phyloP scores from a whole-genome alignment of 805 yeast species.

The Ogataea wickerhamii region DNA sequence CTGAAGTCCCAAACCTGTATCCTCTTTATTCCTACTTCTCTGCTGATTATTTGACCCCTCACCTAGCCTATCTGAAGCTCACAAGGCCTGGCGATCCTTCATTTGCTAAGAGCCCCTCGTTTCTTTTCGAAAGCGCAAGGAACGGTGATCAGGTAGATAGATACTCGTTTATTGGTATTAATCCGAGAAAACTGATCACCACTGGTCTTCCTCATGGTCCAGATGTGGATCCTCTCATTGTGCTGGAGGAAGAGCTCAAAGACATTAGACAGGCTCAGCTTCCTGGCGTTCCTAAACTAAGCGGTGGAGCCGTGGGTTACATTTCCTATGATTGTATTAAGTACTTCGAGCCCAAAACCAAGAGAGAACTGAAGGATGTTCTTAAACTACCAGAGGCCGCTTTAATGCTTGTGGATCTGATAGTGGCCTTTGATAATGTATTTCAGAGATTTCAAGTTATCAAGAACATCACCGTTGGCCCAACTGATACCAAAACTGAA shows the following conservation, averaged over 20 bases:
- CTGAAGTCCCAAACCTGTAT: slow-evolving; percentile 57
- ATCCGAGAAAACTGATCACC: slow-evolving; percentile 75
- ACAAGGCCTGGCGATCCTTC: slow-evolving; percentile 59
- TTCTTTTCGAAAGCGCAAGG: slow-evolving; percentile 82
- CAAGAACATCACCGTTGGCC: slow-evolving; percentile 60
- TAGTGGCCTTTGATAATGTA: slow-evolving; percentile 91
- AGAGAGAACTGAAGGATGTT: slow-evolving; percentile 69
- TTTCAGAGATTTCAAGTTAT: slow-evolving; percentile 90
- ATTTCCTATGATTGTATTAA: slow-evolving; percentile 95
- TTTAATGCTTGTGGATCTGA: slow-evolving; percentile 84
- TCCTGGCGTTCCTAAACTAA: slow-evolving; percentile 77
- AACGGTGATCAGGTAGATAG: slow-evolving; percentile 88
- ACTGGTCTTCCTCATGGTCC: slow-evolving; percentile 70
- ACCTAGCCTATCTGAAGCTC: slow-evolving; percentile 81
- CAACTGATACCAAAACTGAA: slow-evolving; percentile 27
- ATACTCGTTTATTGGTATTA: slow-evolving; percentile 85
- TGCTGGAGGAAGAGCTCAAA: slow-evolving; percentile 71
- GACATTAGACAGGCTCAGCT: slow-evolving; percentile 64
- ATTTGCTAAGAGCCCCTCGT: slow-evolving; percentile 56
- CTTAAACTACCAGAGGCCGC: slow-evolving; percentile 87
- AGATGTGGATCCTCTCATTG: slow-evolving; percentile 74
- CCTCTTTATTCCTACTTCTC: slow-evolving; percentile 76
- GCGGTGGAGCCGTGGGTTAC: slow-evolving; percentile 97
- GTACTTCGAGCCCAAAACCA: slow-evolving; percentile 92
- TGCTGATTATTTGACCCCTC: slow-evolving; percentile 82